Evolutionary conservation across 2,329 filamentous ascomycete species (phyloP), one percentile per base, ranked within the genome.

Genomic region (Herpotrichia juniperi): DNA sequence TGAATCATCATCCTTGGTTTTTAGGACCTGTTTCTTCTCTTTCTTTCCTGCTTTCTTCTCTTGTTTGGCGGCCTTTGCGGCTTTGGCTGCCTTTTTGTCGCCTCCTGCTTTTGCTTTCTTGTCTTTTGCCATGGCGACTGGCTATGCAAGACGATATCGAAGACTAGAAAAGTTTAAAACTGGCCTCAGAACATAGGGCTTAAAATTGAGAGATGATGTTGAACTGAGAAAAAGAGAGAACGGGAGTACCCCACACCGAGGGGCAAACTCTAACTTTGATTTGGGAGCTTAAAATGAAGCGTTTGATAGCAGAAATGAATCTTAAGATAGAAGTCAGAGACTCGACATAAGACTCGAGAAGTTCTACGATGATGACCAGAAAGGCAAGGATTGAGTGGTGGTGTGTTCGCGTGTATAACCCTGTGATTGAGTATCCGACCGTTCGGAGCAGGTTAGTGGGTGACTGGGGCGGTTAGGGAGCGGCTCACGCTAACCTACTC

Each of bases 11-110:
- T 91, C 79, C 61, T 90, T 84, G 12, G 81, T 79, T 73, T 89
- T 90, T 46, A 73, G 78, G 64, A 93, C 92, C 64, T 83, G 81
- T 74, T 92, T 96, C 74, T 96, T 96, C 66, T 94, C 91, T 53
- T 83, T 83, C 61, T 84, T 79, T 25, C 79, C 78, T 24, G 88
- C 88, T 72, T 96, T 96, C 74, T 90, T 94, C 69, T 89, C 88
- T 73, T 94, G 90, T 77, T 96, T 96, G n/a, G 81, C 80, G 4
- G 82, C 81, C 48, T 78, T 77, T 17, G 83, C 83, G 4, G 77
- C 75, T 63, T 84, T 84, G 17, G 59, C 63, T 74, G 77, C 74
- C 79, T 86, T 68, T 45, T 73, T 73, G 48, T 67, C 63, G 4
- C 32, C 79, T 7, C 73, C 70, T 9, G 26, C 6, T 59, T 83